Evolutionary conservation across 139 green algal genomes (phyloP), one percentile per base, ranked within the genome.

Genomic region (Chlorella sp.): DNA sequence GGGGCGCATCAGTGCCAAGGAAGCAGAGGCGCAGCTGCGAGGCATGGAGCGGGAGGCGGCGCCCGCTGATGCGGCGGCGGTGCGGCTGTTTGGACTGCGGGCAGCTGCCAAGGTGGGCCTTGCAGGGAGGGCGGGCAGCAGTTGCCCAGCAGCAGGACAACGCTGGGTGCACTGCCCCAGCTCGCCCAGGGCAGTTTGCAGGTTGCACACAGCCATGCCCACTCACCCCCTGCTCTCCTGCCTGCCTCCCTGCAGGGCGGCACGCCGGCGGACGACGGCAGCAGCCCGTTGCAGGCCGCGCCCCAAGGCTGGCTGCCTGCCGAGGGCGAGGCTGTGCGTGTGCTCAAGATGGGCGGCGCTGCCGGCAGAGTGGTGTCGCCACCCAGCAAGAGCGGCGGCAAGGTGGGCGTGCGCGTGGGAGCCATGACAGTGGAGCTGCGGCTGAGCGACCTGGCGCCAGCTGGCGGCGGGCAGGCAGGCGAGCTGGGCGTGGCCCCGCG

Each of bases 291-390:
- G 79, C 64, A 34, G 58, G 65, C 44, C 28, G 69, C n/a, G 82
- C 14, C 79, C 30, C 34, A 51, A 28, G 64, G 43, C 30, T 91
- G 86, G 86, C 7, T 28, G 38, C 88, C 88, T 0, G 11, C 43
- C 38, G 41, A 67, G 22, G 88, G 88, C 40, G 82, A 90, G 40
- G 36, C 24, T 0, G 88, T 91, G 70, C 30, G 28, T 0, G 81
- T 91, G 46, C 58, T 84, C 9, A 88, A 76, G 48, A 90, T 90
- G 88, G 88, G 82, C 20, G 88, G 88, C 19, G 83, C 76, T 0
- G 8, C 22, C 38, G 88, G 82, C 48, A 81, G 13, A 22, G 77
- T 91, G 9, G 62, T 83, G 65, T 70, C 65, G 3, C 28, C 48
- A 1, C 26, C 69, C 1, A 46, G 38, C 9, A 19, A 73, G 36